Conservation (phyloP, 768 basidiomycete genomes). For the Tricholoma matsutake region DNA sequence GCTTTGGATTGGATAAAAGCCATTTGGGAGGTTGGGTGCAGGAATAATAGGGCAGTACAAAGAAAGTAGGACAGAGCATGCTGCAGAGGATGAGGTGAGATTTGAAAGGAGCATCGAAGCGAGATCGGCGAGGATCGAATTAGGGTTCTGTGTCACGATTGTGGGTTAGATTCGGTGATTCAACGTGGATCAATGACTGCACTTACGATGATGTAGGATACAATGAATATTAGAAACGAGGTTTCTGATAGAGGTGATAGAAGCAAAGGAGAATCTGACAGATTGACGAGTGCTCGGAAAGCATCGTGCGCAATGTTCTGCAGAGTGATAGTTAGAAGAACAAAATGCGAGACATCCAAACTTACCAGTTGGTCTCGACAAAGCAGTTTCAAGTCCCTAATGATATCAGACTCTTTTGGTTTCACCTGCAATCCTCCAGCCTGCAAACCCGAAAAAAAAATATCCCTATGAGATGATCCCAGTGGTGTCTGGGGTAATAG, state of each 20-base stretch:
- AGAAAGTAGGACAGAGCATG: slow-evolving; percentile 60
- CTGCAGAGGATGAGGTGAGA: slow-evolving; percentile 69
- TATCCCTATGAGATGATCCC: slow-evolving; percentile 64
- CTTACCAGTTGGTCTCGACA: slow-evolving; percentile 86
- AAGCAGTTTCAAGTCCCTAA: slow-evolving; percentile 80
- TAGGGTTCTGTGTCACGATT: slow-evolving; percentile 64
- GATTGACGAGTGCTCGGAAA: slow-evolving; percentile 89
- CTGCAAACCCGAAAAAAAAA: slow-evolving; percentile 68
- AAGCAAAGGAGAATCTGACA: slow-evolving; percentile 79
- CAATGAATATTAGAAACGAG: slow-evolving; percentile 74
- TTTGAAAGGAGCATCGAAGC: slow-evolving; percentile 99
- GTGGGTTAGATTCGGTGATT: slow-evolving; percentile 2
- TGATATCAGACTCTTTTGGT: slow-evolving; percentile 59
- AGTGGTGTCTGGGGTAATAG: slow-evolving; percentile 77
- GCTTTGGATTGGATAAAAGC: slow-evolving; percentile 72
- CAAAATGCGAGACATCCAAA: slow-evolving; percentile 1
- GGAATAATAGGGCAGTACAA: slow-evolving; percentile 65
- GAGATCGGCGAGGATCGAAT: slow-evolving; percentile 87
- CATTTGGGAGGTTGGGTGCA: slow-evolving; percentile 43
- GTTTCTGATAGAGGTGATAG: slow-evolving; percentile 64
- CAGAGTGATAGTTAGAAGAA: slow-evolving; percentile 7
- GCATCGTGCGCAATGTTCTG: slow-evolving; percentile 93
- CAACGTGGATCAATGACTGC: neutral
- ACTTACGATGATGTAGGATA: slow-evolving; percentile 87
- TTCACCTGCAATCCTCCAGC: slow-evolving; percentile 51